phyloP scores from a whole-genome alignment of 2,329 filamentous ascomycete genomes.

The Didymella pinodella region DNA sequence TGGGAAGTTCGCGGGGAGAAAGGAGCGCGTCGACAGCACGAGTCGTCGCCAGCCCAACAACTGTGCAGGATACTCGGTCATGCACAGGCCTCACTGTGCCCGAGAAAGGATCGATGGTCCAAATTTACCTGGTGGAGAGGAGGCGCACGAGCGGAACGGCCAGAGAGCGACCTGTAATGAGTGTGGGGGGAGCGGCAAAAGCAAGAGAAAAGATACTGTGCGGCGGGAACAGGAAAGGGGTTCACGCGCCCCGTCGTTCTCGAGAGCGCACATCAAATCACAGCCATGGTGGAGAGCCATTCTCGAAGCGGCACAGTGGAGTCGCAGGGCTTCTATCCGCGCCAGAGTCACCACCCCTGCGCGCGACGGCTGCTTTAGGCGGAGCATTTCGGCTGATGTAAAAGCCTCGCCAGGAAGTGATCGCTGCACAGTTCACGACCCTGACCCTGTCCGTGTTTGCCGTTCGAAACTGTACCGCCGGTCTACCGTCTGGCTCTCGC shows the following conservation, averaged over 20 bases:
- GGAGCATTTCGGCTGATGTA: not conserved
- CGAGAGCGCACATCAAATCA: constrained; percentile 9
- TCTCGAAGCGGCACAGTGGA: constrained; percentile 15
- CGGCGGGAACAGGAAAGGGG: constrained; percentile 14
- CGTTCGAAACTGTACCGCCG: not conserved
- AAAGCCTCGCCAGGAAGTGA: constrained; percentile 4
- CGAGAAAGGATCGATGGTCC: constrained; percentile 12
- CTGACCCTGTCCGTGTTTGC: not conserved
- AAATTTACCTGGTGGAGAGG: constrained; percentile 12
- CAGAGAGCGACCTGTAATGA: constrained; percentile 8
- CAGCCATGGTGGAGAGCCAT: constrained; percentile 8
- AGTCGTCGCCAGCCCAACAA: constrained; percentile 10
- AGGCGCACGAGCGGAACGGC: constrained; percentile 13
- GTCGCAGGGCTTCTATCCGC: constrained; percentile 7
- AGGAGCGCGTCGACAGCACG: constrained; percentile 13
- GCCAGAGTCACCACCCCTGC: constrained; percentile 11
- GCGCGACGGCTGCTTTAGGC: not conserved
- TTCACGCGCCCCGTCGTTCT: constrained; percentile 7
- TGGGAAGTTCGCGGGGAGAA: constrained; percentile 16
- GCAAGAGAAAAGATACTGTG: constrained; percentile 4
- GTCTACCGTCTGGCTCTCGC: not conserved
- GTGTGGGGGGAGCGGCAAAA: constrained; percentile 17
- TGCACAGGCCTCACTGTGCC: constrained; percentile 17
- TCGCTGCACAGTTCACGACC: constrained; percentile 7
- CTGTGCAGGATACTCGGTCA: constrained; percentile 14